A percentile compares a stretch with the other conserved stretches of the same genome.
Evolutionary conservation across 257 asterid genomes (phyloP).

Genomic region (Cruciata laevipes): DNA sequence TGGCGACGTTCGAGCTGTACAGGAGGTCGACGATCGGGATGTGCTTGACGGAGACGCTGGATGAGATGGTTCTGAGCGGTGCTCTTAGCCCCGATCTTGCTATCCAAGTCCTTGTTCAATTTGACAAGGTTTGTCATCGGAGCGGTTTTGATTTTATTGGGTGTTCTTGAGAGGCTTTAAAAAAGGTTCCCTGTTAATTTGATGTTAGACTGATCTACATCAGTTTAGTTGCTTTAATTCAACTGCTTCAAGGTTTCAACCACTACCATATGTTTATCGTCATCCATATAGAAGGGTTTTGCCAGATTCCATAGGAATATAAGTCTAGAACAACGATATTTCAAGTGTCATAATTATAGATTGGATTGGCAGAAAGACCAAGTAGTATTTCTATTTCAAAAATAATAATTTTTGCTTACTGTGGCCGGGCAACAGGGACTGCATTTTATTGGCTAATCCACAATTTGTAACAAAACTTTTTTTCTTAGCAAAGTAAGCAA

Average conservation of each 20-base stretch:
- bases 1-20: slow-evolving; percentile 94
- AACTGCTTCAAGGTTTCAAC: not conserved
- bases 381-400: not conserved
- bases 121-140: slow-evolving; percentile 61
- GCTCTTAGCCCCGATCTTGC: slow-evolving; percentile 78
- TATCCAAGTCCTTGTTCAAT: slow-evolving; percentile 88
- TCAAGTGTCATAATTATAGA: not conserved
- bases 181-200: too few relatives aligned
- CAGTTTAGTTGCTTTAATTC: not conserved
- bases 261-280: not conserved
- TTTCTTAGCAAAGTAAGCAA: not conserved
- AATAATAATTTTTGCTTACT: not conserved
- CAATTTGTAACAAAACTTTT: too few relatives aligned
- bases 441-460: not conserved
- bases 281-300: not conserved
- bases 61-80: slow-evolving; percentile 75
- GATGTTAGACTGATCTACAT: too few relatives aligned
- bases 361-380: not conserved
- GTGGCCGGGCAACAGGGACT: not conserved
- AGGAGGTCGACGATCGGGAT: slow-evolving; percentile 86
- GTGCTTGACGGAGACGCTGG: slow-evolving; percentile 86
- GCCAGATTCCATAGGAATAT: not conserved
- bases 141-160: not conserved
- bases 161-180: not conserved
- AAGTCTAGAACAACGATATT: too few relatives aligned